These are phyloP conservation scores for Antarctomyces pellizariae DNA, from an alignment of 495 filamentous ascomycete species.

Conservation along the genomic window DNA sequence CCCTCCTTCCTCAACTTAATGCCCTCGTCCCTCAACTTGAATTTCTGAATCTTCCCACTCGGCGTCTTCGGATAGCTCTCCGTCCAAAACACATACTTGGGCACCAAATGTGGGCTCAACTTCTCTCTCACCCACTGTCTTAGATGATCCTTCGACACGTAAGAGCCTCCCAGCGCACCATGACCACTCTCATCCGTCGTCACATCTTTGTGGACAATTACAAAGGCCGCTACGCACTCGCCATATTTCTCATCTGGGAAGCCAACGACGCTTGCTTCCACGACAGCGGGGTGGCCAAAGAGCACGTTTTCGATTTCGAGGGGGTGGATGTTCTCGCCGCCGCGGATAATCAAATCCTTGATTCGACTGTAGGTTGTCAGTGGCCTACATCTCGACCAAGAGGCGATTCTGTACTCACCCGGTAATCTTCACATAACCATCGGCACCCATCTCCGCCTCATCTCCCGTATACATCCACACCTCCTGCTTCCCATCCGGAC, in stretches of 20 bases:
- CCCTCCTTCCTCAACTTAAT: conserved; percentile 12
- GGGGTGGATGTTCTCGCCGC: conserved; percentile 91
- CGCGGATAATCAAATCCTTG: conserved; percentile 85
- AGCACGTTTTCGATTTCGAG: conserved; percentile 84
- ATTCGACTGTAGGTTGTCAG: conserved; percentile 51
- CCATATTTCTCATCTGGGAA: conserved; percentile 68
- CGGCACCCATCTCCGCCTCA: conserved; percentile 64
- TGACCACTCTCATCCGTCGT: conserved; percentile 3
- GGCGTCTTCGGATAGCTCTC: conserved; percentile 73
- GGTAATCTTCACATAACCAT: conserved; percentile 41
- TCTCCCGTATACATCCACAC: conserved; percentile 52
- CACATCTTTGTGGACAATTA: conserved; percentile 28
- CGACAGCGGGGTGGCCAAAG: conserved; percentile 40
- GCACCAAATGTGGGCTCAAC: conserved; percentile 59
- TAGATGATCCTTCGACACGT: conserved; percentile 28
- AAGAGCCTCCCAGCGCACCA: conserved; percentile 12
- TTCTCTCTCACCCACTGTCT: conserved; percentile 46
- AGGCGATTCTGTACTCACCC: too few species aligned
- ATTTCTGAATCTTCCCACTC: conserved; percentile 95
- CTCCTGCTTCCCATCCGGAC: conserved; percentile 5
- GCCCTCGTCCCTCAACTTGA: conserved; percentile 51
- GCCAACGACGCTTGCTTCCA: conserved; percentile 63
- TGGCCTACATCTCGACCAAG: conserved; percentile 17
- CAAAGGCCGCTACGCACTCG: conserved; percentile 68
- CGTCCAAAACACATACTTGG: conserved; percentile 77